Base-by-base conservation (phyloP, 2,329 filamentous ascomycete genomes). In the Botrytis byssoidea region DNA sequence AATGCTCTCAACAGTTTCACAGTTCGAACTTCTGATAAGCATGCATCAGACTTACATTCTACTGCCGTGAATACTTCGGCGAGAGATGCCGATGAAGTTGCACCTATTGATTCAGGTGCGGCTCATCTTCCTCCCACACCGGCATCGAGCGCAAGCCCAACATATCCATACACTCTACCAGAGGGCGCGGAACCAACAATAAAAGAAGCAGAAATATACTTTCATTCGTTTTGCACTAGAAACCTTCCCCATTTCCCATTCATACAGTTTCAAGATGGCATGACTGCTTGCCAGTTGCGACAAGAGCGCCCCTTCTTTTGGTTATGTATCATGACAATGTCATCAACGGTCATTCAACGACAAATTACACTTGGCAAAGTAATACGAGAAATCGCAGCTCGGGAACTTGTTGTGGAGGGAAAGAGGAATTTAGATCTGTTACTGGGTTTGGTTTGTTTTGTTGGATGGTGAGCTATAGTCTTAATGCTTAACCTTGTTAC, bases 271-370 rank as follows among this genome's bases (percentile, higher is more conserved):
- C 80, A 82, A 0, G 73, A 80, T 0, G 79, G 81, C 22, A 80
- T 82, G 73, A 83, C 82, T 0, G 83, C 85, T 2, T 77, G 80
- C 51, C 76, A 80, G 29, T 79, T 89, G 1, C 83, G 79, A 4
- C 78, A 78, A 10, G 79, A 83, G 32, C 79, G 82, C 3, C 87
- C 88, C 0, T 87, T 88, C 68, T 77, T 88, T 8, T 88, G 85
- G 84, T 77, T 86, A 18, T 84, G 83, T 57, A 86, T 89, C 63
- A 83, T 85, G 77, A 82, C 85, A 51, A 79, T 87, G 12, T 83
- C 85, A 3, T 83, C 83, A 65, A 85, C 83, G 75, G 84, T 84
- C 1, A 79, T 81, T 0, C 77, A 80, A 7, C 82, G 84, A 68
- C 85, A 88, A 73, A 66, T 80, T 0, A 79, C 80, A 1, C 77